A percentile compares a stretch with the other conserved stretches of the same genome.
These are phyloP conservation scores for Trichoderma breve DNA, from an alignment of 2,329 filamentous ascomycete genomes.

Conservation along the genomic window DNA sequence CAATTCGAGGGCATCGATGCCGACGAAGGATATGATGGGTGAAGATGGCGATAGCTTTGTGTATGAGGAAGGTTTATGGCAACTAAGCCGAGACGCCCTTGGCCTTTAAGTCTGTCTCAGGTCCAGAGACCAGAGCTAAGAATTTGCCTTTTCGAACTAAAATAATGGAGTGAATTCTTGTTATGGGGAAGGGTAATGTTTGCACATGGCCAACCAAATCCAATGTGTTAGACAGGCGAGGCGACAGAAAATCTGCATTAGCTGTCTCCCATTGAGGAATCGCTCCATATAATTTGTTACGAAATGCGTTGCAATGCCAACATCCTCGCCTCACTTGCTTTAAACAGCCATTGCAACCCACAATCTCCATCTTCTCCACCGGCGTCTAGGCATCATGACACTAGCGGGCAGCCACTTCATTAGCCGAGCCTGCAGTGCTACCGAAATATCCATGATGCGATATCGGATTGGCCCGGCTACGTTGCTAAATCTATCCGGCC, in stretches of 20 bases:
- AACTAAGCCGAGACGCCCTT: neutral
- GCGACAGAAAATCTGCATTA: neutral
- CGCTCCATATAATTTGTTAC: neutral
- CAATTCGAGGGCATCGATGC: neutral
- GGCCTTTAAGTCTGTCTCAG: neutral
- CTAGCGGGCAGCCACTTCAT: neutral
- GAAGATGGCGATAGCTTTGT: neutral
- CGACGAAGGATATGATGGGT: neutral
- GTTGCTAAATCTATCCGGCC: neutral
- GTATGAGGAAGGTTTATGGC: neutral
- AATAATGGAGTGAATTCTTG: neutral
- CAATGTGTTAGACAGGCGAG: neutral
- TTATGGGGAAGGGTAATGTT: neutral
- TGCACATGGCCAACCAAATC: neutral
- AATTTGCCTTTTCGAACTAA: neutral
- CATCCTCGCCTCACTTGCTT: neutral
- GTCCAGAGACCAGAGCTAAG: neutral
- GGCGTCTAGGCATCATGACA: neutral
- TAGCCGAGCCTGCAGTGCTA: neutral
- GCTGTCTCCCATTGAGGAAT: neutral
- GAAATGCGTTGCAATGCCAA: neutral
- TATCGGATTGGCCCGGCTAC: neutral
- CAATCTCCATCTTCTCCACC: neutral
- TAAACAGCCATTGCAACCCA: neutral
- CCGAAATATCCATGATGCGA: neutral